Evolutionary conservation across 2,329 filamentous ascomycete species (phyloP), one percentile per base, ranked within the genome.

Genomic region (Monascus ruber): DNA sequence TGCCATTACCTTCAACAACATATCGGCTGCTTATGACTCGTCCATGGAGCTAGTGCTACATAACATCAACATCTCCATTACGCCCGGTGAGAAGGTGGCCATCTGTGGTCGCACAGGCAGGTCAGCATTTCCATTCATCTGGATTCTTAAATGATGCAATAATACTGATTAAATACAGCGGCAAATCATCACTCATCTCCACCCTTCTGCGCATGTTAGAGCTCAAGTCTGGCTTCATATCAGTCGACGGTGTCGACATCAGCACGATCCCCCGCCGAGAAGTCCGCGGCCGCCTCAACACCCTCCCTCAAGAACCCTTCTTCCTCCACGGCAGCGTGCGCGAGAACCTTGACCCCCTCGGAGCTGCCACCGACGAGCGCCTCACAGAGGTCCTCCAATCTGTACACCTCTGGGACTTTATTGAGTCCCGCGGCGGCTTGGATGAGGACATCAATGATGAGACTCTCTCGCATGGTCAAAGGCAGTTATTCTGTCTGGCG

Each of bases 401-500:
- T 25, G 61, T 68, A 5, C 56, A 64, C 6, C 50, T 67, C 5
- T 59, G 58, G 45, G 39, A 54, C 24, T 50, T 56, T 9, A 55
- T 68, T 26, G 37, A 59, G 41, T 57, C 60, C 38, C 60, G 64
- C 39, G 66, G 64, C 5, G 58, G 52, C 6, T 47, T 69, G 2
- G 58, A 63, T 42, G 54, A 56, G 2, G 55, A 62, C 2, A 66
- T 80, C 45, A 62, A 64, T n/a, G 58, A 67, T 2, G 64, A 72
- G 5, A 61, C 65, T 37, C 60, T 79, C 5, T 72, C 68, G 4
- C 69, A 72, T 28, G 79, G 79, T 0, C 78, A 83, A 53, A 70
- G 70, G 34, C 79, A 83, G 49, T 64, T 83, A 0, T 79, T 83
- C 47, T 77, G 71, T 45, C 66, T 83, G 1, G 77, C 73, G 0